A percentile compares a stretch with the other conserved stretches of the same genome.
Conservation (phyloP, 2,329 filamentous ascomycete genomes). For the Cladosporium sp. region DNA sequence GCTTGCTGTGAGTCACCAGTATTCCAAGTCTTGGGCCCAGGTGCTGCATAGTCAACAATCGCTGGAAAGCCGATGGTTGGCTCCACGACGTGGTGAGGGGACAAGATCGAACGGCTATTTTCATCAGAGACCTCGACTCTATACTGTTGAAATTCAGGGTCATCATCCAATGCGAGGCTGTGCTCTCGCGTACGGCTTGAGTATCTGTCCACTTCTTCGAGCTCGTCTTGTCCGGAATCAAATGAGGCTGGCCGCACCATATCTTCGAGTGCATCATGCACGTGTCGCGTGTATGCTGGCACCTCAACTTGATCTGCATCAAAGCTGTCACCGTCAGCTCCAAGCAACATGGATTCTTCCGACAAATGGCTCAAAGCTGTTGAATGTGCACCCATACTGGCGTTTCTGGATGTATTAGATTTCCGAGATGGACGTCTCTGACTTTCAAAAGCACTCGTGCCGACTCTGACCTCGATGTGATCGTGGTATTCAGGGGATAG, state of each 20-base stretch:
- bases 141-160: background rate
- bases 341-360: slow-evolving; percentile 36
- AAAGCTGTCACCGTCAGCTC: slow-evolving; percentile 27
- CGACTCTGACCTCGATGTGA: slow-evolving; percentile 33
- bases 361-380: slow-evolving; percentile 29
- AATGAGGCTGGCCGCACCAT: background rate
- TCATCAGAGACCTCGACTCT: background rate
- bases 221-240: background rate
- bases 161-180: background rate
- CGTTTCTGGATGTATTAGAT: slow-evolving; percentile 21
- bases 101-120: background rate
- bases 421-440: slow-evolving; percentile 27
- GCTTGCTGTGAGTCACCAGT: background rate
- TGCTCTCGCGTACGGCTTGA: background rate
- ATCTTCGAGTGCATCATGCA: background rate
- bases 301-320: slow-evolving; percentile 18
- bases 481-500: slow-evolving; percentile 13
- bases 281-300: background rate
- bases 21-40: background rate
- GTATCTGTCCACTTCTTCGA: background rate
- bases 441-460: slow-evolving; percentile 34
- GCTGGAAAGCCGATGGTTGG: background rate
- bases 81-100: background rate
- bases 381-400: slow-evolving; percentile 28
- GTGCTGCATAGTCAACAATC: background rate